Conservation (phyloP, 768 basidiomycete genomes). For the Gelatoporia subvermispora region DNA sequence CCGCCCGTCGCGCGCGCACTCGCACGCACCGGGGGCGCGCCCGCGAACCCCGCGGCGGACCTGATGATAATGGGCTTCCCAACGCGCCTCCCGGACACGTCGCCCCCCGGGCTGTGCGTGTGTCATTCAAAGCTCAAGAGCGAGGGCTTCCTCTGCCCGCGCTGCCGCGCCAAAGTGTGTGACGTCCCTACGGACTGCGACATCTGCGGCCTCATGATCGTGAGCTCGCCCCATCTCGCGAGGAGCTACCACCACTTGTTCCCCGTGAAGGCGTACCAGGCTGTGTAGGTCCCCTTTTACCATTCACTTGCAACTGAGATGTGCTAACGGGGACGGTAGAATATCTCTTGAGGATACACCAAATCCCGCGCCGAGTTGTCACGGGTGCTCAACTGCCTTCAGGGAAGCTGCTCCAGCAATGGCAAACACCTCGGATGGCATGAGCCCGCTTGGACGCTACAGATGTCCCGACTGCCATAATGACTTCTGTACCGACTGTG, state of each 20-base stretch:
- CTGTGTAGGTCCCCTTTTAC: conserved; percentile 59
- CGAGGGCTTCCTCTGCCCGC: conserved; percentile 92
- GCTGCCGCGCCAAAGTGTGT: conserved; percentile 90
- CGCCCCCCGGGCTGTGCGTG: conserved; percentile 80
- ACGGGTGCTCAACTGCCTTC: conserved; percentile 77
- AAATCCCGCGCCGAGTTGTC: conserved; percentile 45
- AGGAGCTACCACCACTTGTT: conserved; percentile 95
- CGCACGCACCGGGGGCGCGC: conserved; percentile 38
- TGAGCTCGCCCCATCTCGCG: conserved; percentile 95
- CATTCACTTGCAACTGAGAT: conserved; percentile 1
- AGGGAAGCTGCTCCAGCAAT: conserved; percentile 33
- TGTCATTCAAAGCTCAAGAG: conserved; percentile 92
- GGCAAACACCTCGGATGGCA: conserved; percentile 47
- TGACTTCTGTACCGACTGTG: conserved; percentile 94
- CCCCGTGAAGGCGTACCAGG: conserved; percentile 81
- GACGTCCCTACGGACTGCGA: conserved; percentile 98
- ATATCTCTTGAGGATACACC: conserved; percentile 34
- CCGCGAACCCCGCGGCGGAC: conserved; percentile 68
- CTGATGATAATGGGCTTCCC: conserved; percentile 99
- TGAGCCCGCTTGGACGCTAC: conserved; percentile 85
- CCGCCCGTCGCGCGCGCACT: conserved; percentile 80
- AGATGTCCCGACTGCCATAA: conserved; percentile 79
- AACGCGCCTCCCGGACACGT: conserved; percentile 79
- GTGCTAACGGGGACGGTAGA: conserved; percentile 22
- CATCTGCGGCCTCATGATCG: conserved; percentile 96